These are phyloP conservation scores for Lactarius deliciosus DNA, from an alignment of 768 basidiomycete species.

Conservation along the genomic window DNA sequence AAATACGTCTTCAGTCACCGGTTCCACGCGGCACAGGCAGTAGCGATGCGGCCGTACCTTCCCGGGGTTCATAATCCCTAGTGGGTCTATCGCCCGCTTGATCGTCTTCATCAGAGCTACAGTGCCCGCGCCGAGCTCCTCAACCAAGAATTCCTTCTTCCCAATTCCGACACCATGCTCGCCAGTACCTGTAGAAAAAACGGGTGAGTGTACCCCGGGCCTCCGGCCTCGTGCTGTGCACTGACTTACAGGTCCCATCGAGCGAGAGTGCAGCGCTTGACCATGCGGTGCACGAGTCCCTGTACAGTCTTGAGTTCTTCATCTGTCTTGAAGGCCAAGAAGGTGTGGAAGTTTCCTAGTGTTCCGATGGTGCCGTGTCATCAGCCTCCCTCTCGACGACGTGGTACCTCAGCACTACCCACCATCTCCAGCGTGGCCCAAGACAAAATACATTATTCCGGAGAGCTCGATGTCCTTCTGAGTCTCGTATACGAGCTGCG, in stretches of 20 bases:
- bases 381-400: no score
- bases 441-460: conserved; percentile 61
- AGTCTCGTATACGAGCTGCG: conserved; percentile 64
- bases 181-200: conserved; percentile 53
- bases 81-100: conserved; percentile 72
- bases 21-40: no score
- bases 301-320: conserved; percentile 28
- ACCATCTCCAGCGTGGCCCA: conserved; percentile 78
- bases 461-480: conserved; percentile 61
- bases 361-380: not conserved
- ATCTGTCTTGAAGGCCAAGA: conserved; percentile 36
- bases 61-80: conserved; percentile 79
- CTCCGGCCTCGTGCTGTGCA: not conserved
- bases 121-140: conserved; percentile 81
- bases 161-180: conserved; percentile 90
- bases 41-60: conserved; percentile 48
- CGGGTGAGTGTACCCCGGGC: not conserved
- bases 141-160: conserved; percentile 64
- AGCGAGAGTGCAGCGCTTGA: conserved; percentile 65
- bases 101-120: conserved; percentile 82
- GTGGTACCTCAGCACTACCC: conserved; percentile 33
- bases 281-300: conserved; percentile 56
- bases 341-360: conserved; percentile 48
- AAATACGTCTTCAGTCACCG: not conserved
- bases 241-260: conserved; percentile 65